These are phyloP conservation scores for Linderina pennispora DNA, from an alignment of 192 early-diverging fungal genomes.

Conservation along the genomic window DNA sequence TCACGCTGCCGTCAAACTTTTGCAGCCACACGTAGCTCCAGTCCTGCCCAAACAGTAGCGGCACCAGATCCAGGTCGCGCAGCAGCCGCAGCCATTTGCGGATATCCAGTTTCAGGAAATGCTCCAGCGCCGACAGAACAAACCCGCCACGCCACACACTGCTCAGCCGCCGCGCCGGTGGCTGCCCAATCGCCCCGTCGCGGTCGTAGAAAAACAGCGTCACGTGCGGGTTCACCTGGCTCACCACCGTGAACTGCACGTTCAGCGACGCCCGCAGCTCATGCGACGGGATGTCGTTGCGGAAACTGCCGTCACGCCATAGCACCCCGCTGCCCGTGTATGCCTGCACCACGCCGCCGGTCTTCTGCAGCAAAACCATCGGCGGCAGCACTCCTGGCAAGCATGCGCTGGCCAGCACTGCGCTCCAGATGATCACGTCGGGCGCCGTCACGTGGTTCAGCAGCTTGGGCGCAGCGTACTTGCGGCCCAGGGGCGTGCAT, in stretches of 20 bases:
- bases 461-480: conserved; percentile 74
- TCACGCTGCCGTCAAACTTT: conserved; percentile 85
- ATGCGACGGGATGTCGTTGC: conserved; percentile 72
- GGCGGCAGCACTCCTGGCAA: conserved; percentile 81
- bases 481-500: conserved; percentile 32
- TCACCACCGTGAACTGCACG: conserved; percentile 81
- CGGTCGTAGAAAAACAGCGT: conserved; percentile 81
- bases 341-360: conserved; percentile 57
- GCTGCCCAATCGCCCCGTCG: conserved; percentile 68
- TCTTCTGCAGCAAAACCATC: conserved; percentile 77
- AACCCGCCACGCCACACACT: conserved; percentile 91
- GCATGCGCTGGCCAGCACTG: conserved; percentile 79
- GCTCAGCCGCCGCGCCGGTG: conserved; percentile 60
- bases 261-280: conserved; percentile 72
- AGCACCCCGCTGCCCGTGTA: conserved; percentile 62
- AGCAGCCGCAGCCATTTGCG: conserved; percentile 80
- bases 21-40: conserved; percentile 83
- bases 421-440: conserved; percentile 82
- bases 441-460: conserved; percentile 86
- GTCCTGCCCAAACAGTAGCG: conserved; percentile 68
- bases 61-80: conserved; percentile 73
- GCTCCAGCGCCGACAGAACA: conserved; percentile 67
- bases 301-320: conserved; percentile 87
- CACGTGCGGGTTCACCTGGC: conserved; percentile 88
- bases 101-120: conserved; percentile 77